A percentile compares a stretch with the other conserved stretches of the same genome.
These are phyloP conservation scores for Pseudomassariella vexata DNA, from an alignment of 2,329 filamentous ascomycete species.

Conservation along the genomic window DNA sequence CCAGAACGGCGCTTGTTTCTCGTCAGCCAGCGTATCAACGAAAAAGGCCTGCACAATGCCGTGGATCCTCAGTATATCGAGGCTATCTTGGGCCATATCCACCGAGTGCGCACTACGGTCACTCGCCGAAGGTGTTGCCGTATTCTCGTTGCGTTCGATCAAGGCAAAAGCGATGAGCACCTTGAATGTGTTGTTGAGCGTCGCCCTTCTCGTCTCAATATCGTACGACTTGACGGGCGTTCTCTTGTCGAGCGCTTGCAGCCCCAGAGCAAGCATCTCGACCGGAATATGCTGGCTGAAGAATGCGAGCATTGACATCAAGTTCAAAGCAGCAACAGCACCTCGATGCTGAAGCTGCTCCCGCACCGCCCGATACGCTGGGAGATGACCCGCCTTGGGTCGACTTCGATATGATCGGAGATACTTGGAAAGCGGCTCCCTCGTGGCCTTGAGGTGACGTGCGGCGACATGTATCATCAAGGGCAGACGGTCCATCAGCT, in stretches of 20 bases:
- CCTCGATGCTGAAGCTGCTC: conserved; percentile 42
- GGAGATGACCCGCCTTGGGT: conserved; percentile 45
- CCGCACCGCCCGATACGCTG: conserved; percentile 40
- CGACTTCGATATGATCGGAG: conserved; percentile 51
- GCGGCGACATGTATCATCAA: conserved; percentile 64
- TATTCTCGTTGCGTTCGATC: conserved; percentile 42
- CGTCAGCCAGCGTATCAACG: conserved; percentile 36
- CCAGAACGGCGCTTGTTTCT: conserved; percentile 39
- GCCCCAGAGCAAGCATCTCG: conserved; percentile 54
- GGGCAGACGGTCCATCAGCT: conserved; percentile 58
- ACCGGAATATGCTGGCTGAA: conserved; percentile 61
- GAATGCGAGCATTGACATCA: conserved; percentile 61
- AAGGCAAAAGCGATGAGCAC: conserved; percentile 46
- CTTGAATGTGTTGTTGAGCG: conserved; percentile 42
- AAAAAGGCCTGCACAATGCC: conserved; percentile 49
- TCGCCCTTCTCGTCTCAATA: conserved; percentile 25
- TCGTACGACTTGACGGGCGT: conserved; percentile 41
- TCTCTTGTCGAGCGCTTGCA: conserved; percentile 36
- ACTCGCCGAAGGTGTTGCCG: conserved; percentile 31
- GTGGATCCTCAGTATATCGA: conserved; percentile 46
- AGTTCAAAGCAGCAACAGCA: conserved; percentile 51
- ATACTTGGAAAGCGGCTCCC: conserved; percentile 57
- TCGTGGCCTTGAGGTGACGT: conserved; percentile 53
- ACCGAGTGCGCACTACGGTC: conserved; percentile 34
- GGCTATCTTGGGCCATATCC: conserved; percentile 35